A percentile compares a stretch with the other conserved stretches of the same genome.
Conservation (phyloP, 805 yeast genomes). For the Lipomyces yamanashiensis region DNA sequence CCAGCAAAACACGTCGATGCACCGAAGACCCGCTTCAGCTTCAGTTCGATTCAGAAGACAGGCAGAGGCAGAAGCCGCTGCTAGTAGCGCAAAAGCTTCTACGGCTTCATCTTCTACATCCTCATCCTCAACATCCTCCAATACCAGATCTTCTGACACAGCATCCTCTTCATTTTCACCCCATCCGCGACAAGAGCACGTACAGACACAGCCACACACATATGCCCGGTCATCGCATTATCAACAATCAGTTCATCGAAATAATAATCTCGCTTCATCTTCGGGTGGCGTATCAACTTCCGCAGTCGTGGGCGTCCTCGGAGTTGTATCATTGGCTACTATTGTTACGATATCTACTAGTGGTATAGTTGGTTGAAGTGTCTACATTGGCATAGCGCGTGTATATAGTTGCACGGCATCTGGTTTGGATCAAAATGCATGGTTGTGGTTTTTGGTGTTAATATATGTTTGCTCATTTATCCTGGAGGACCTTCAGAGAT, state of each 20-base stretch:
- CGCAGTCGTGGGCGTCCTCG: slow-evolving; percentile 3
- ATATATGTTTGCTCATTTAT: too few species aligned
- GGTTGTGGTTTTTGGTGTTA: too few species aligned
- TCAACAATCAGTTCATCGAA: background rate
- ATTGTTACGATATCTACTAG: slow-evolving; percentile 1
- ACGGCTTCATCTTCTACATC: background rate
- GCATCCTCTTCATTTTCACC: background rate
- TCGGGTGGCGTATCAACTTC: background rate
- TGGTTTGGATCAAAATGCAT: too few species aligned
- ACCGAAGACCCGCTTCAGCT: background rate
- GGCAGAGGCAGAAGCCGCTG: background rate
- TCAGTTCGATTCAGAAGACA: background rate
- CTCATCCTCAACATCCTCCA: background rate
- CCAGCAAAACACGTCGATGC: background rate
- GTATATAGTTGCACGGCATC: background rate
- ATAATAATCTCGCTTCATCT: background rate
- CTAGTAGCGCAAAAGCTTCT: background rate
- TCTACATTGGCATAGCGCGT: background rate
- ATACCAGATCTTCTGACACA: background rate
- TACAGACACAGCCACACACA: background rate
- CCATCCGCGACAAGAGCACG: background rate
- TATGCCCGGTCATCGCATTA: slow-evolving; percentile 8
- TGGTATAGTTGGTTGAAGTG: background rate
- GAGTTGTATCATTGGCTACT: slow-evolving; percentile 7
- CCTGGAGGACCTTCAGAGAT: too few species aligned